Percentiles rank a stretch among this genome's conserved stretches.
These are phyloP conservation scores for Eimeria brunetti DNA, from an alignment of 169 alveolate genomes.

Conservation along the genomic window DNA sequence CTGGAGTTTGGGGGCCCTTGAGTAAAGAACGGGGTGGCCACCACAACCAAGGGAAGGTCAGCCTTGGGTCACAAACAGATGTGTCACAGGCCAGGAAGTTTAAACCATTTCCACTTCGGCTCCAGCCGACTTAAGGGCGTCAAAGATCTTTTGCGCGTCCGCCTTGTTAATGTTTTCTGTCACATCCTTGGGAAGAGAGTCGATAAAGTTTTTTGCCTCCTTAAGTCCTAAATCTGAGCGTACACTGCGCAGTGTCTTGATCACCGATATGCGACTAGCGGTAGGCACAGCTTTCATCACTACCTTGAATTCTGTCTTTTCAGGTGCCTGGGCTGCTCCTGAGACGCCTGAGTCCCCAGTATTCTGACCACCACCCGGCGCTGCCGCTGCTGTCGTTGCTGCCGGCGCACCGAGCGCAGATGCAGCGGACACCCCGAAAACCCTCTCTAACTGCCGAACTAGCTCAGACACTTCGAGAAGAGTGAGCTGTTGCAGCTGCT, in stretches of 20 bases:
- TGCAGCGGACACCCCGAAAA: conserved; percentile 65
- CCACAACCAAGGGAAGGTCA: background rate
- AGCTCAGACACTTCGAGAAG: conserved; percentile 69
- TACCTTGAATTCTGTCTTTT: conserved; percentile 65
- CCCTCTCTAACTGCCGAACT: conserved; percentile 36
- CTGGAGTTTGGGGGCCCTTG: background rate
- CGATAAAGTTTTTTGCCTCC: conserved; percentile 75
- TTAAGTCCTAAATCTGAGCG: conserved; percentile 68
- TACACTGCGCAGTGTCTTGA: conserved; percentile 75
- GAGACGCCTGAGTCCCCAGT: conserved; percentile 24
- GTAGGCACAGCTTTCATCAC: conserved; percentile 71
- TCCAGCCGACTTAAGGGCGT: conserved; percentile 74
- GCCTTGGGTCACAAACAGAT: background rate
- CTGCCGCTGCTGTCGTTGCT: background rate
- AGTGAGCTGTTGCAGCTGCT: conserved; percentile 75
- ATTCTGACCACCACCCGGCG: background rate
- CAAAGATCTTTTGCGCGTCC: conserved; percentile 69
- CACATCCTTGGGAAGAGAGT: conserved; percentile 67
- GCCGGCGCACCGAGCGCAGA: conserved; percentile 6
- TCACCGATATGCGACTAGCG: conserved; percentile 65
- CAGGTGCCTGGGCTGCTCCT: background rate
- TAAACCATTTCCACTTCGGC: conserved; percentile 67
- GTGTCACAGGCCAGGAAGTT: background rate
- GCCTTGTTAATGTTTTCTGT: conserved; percentile 27
- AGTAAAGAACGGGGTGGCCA: background rate